Evolutionary conservation across 2,329 filamentous ascomycete species (phyloP).

Genomic region (Alternaria sp.): DNA sequence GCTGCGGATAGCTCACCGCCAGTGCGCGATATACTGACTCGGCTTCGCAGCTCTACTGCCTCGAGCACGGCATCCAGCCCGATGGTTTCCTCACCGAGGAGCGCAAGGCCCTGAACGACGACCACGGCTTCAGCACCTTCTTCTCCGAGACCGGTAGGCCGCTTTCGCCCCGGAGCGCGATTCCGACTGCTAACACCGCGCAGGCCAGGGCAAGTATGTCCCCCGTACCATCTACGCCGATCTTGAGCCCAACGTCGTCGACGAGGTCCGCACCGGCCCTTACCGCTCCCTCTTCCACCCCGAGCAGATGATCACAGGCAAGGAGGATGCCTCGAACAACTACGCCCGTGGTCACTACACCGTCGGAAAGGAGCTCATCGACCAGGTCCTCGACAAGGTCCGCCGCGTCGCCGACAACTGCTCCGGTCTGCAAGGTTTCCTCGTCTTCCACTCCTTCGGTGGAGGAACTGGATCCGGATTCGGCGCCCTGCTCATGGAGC

Average conservation of each 20-base stretch:
- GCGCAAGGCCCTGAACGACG: slow-evolving; percentile 89
- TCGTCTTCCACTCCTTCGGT: slow-evolving; percentile 99
- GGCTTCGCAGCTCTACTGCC: slow-evolving; percentile 86
- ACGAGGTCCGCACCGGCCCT: slow-evolving; percentile 96
- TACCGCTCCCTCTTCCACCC: slow-evolving; percentile 98
- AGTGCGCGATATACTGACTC: slow-evolving; percentile 41
- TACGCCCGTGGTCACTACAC: slow-evolving; percentile 99
- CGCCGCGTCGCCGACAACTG: slow-evolving; percentile 96
- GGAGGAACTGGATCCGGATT: slow-evolving; percentile 99
- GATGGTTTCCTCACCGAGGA: slow-evolving; percentile 99
- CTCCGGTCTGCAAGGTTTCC: slow-evolving; percentile 96
- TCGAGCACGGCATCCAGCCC: slow-evolving; percentile 98
- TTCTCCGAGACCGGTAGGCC: slow-evolving; percentile 96
- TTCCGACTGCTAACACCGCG: slow-evolving; percentile 28
- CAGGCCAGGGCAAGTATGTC: slow-evolving; percentile 98
- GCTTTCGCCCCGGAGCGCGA: slow-evolving; percentile 29
- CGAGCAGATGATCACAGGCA: slow-evolving; percentile 99
- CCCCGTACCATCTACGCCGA: slow-evolving; percentile 99
- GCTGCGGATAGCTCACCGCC: slow-evolving; percentile 38
- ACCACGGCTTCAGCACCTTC: slow-evolving; percentile 99
- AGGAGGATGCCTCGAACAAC: slow-evolving; percentile 99
- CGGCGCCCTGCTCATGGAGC: slow-evolving; percentile 97
- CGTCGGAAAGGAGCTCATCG: slow-evolving; percentile 98
- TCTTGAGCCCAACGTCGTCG: slow-evolving; percentile 99
- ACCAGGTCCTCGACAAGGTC: slow-evolving; percentile 96